Conservation (phyloP, 805 yeast species). For the Jamesozyma jinghongensis region DNA sequence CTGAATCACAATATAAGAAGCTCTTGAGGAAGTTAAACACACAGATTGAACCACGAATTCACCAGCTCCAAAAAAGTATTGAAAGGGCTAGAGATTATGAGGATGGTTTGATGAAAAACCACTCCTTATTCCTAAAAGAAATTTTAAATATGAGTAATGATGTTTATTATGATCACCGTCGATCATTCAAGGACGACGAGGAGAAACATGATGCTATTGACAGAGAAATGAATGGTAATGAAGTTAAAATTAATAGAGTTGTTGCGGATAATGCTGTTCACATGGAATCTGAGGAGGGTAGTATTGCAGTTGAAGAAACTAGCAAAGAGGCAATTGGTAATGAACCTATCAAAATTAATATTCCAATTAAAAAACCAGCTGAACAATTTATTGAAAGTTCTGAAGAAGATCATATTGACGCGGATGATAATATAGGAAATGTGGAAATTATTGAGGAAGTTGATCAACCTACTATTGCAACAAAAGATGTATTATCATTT, state of each 20-base stretch:
- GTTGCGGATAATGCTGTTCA: background rate
- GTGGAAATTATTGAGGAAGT: background rate
- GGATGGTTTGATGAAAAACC: constrained; percentile 6
- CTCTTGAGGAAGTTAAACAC: constrained; percentile 11
- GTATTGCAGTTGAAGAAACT: background rate
- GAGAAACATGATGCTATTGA: constrained; percentile 11
- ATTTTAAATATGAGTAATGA: constrained; percentile 17
- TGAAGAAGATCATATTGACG: background rate
- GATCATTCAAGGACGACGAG: constrained; percentile 21
- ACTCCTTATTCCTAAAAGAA: constrained; percentile 18
- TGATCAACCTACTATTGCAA: background rate
- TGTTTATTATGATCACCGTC: constrained; percentile 20
- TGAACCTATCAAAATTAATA: constrained; percentile 18
- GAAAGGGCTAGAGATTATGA: constrained; percentile 14
- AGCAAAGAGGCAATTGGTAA: background rate
- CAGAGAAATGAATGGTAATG: constrained; percentile 8
- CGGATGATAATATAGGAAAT: background rate
- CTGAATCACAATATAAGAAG: constrained; percentile 11
- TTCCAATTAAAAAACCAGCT: constrained; percentile 19
- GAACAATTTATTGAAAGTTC: constrained; percentile 9
- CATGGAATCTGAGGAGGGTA: too few relatives aligned
- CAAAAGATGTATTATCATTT: constrained; percentile 8
- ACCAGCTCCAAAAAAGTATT: constrained; percentile 9
- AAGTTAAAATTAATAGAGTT: background rate
- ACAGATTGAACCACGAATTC: constrained; percentile 15